Base-by-base conservation (phyloP, 352 stramenopile genomes). In the Plasmopara muralis region DNA sequence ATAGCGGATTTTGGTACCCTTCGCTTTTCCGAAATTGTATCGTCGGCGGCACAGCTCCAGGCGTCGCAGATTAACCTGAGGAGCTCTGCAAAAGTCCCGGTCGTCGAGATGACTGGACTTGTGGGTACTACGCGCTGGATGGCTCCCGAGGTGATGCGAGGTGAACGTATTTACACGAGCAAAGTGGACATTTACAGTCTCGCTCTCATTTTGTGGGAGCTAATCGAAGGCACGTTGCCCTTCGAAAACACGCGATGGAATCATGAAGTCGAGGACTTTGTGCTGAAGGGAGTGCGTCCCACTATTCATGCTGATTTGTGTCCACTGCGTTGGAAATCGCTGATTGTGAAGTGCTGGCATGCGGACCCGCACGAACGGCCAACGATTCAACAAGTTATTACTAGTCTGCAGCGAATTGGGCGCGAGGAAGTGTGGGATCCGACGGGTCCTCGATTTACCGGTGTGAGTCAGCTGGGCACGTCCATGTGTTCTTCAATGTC, bases 141-240 rank as follows among this genome's bases (percentile, higher is more conserved):
- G 85, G 86, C 86, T 30, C 86, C 86, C 0, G 86, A 96, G 48
- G 77, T 96, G 5, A 94, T 95, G 55, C 75, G 77, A n/a, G 81
- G 74, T 2, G 77, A 93, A 50, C 83, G 85, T 43, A 74, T 79
- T 33, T 96, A 95, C 70, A 87, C 79, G 4, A 88, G 87, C 54
- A 91, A 91, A 53, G 84, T 95, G 16, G 86, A 96, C 55, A 92
- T 96, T 39, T 96, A 95, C 71, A 87, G 72, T 42, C 66, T 96
- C 8, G 86, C 79, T 39, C 62, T 94, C 2, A 93, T 93, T 39
- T 51, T 96, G 5, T 95, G 85, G 83, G 83, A 95, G 57, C 68
- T 96, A 15, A 91, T 91, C 38, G 80, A 89, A 61, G 80, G 80
- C 33, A 83, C 86, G 29, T 61, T 93, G 30, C 83, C 83, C 9